Percentiles rank a stretch among this genome's conserved stretches.
Evolutionary conservation across 345 rosid species (phyloP).

Genomic region (Leavenworthia alabamica): DNA sequence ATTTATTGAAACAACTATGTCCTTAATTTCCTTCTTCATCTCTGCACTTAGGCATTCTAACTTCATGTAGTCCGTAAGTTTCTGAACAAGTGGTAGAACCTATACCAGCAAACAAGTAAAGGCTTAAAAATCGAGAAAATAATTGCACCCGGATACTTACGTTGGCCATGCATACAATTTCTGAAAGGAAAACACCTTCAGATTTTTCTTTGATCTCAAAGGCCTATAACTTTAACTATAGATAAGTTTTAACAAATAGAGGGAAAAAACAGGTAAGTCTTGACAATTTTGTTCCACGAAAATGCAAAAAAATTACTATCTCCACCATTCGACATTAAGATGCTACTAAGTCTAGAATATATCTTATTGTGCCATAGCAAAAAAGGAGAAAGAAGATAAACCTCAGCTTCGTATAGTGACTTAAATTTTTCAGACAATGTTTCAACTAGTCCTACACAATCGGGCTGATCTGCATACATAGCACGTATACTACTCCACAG

Average conservation of each 20-base stretch:
- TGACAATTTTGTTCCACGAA: neutral
- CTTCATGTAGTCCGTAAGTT: constrained; percentile 52
- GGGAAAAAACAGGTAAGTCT: neutral
- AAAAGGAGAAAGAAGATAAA: constrained; percentile 31
- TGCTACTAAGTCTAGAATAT: constrained; percentile 1
- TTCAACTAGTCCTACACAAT: constrained; percentile 62
- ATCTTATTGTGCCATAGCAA: constrained; percentile 3
- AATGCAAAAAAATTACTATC: neutral
- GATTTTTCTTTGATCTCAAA: constrained; percentile 7
- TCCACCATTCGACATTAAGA: constrained; percentile 8
- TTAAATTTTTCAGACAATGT: constrained; percentile 68
- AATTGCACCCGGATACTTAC: constrained; percentile 1
- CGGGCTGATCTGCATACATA: constrained; percentile 65
- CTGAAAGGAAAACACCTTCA: constrained; percentile 3
- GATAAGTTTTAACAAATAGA: neutral
- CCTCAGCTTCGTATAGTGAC: constrained; percentile 67
- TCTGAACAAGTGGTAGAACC: constrained; percentile 64
- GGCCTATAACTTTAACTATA: constrained; percentile 8
- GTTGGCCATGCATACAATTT: constrained; percentile 3
- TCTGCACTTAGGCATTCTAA: constrained; percentile 55
- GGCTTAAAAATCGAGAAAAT: constrained; percentile 10
- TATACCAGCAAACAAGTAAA: constrained; percentile 34
- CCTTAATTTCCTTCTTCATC: constrained; percentile 58
- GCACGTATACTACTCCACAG: constrained; percentile 63
- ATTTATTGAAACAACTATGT: constrained; percentile 52